Evolutionary conservation across 305 asterid species (phyloP), one percentile per base, ranked within the genome.

Genomic region (Fraxinus paxiana): DNA sequence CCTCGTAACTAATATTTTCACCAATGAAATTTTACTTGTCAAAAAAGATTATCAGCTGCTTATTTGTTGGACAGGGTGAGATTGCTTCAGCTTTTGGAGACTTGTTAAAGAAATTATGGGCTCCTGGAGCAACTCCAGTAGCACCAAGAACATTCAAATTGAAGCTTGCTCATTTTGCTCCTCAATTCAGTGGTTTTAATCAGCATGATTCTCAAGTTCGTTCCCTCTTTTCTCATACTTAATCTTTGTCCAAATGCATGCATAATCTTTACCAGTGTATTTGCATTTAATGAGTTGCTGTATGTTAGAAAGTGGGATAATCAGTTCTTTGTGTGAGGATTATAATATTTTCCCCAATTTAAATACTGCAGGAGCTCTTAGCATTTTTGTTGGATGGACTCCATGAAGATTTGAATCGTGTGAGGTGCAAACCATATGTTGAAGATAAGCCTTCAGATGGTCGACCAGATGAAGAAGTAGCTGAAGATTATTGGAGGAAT

Each of bases 351-450:
- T 76, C 56, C 63, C 82, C 73, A 61, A 69, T 72, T 80, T 87
- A 74, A 73, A 73, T 81, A 69, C 81, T 80, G 76, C 86, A 96
- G 99, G 99, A 94, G 87, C 93, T 94, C 85, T 90, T 96, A 84
- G 97, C 98, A 67, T 96, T 96, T 90, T 89, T 94, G 82, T 82
- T 96, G 86, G 98, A 96, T 80, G 98, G 99, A 79, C 98, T 96
- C 75, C 99, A 96, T 59, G 99, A 94, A 90, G 99, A 96, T 91
- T 81, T 96, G 90, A 96, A 96, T 89, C 97, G 98, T 81, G 99
- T 96, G 85, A 94, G 90, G 83, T 87, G 88, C 92, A 94, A 94
- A 87, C 99, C 98, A 10, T 96, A 92, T 80, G 92, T 90, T 80
- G 98, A 94, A 88, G 91, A 92, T 74, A 92, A 96, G 87, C 98